A percentile compares a stretch with the other conserved stretches of the same genome.
Evolutionary conservation across 805 yeast genomes (phyloP).

Genomic region (Phaffomyces antillensis): DNA sequence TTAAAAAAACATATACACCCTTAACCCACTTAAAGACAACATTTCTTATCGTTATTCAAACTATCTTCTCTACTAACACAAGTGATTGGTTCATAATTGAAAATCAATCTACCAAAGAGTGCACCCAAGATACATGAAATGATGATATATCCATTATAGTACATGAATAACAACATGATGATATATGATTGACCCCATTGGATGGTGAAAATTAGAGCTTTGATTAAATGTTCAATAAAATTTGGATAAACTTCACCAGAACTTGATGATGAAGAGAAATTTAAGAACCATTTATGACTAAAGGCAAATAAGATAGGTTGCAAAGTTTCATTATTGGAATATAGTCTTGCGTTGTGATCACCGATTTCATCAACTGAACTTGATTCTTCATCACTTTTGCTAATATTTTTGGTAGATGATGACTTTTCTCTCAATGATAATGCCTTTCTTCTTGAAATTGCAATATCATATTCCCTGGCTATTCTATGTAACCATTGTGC

Average conservation of each 20-base stretch:
- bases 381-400: neutral
- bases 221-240: conserved; percentile 42
- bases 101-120: conserved; percentile 47
- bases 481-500: conserved; percentile 52
- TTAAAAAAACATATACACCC: too few species aligned
- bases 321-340: conserved; percentile 9
- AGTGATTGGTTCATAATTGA: conserved; percentile 39
- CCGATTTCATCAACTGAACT: conserved; percentile 3
- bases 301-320: conserved; percentile 22
- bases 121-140: conserved; percentile 60
- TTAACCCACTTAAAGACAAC: conserved; percentile 23
- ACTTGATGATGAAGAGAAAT: conserved; percentile 9
- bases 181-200: conserved; percentile 61
- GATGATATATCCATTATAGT: conserved; percentile 63
- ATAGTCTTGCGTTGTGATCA: conserved; percentile 9
- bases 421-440: conserved; percentile 5
- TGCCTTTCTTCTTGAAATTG: conserved; percentile 25
- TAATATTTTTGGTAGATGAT: neutral
- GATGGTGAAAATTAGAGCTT: conserved; percentile 43
- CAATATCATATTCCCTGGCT: conserved; percentile 43
- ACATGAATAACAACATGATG: conserved; percentile 69
- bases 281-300: conserved; percentile 23
- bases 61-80: conserved; percentile 21
- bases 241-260: conserved; percentile 30
- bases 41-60: conserved; percentile 26